Evolutionary conservation across 345 rosid species (phyloP).

Genomic region (Arabis hirsuta): DNA sequence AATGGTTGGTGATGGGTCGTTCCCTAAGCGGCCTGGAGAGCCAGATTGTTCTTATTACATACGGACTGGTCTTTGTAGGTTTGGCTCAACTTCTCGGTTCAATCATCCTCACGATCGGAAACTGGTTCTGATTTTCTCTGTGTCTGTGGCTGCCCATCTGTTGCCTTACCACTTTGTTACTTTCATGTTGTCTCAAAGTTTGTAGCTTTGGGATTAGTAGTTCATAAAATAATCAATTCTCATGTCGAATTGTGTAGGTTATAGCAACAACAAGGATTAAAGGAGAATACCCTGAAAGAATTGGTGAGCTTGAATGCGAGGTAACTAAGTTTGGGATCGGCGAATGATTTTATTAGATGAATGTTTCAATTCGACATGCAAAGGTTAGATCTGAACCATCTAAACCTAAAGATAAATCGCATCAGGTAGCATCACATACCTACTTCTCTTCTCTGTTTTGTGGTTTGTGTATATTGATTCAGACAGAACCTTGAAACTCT

Average conservation of each 20-base stretch:
- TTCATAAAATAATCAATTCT: not conserved
- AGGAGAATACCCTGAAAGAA: slow-evolving; percentile 87
- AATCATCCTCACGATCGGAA: slow-evolving; percentile 70
- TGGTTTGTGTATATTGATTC: too few relatives aligned
- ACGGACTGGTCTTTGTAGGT: slow-evolving; percentile 94
- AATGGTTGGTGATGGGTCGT: too few relatives aligned
- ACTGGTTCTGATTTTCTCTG: slow-evolving; percentile 54
- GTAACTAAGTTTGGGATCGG: slow-evolving; percentile 31
- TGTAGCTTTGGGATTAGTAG: not conserved
- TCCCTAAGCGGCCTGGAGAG: too few relatives aligned
- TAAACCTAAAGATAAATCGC: too few relatives aligned
- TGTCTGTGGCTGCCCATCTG: not conserved
- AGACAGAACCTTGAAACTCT: too few relatives aligned
- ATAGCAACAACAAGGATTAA: slow-evolving; percentile 77
- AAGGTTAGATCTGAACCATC: too few relatives aligned
- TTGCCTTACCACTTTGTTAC: not conserved
- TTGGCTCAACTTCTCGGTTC: slow-evolving; percentile 50
- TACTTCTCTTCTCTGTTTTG: too few relatives aligned
- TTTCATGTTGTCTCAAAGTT: not conserved
- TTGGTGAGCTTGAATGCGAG: slow-evolving; percentile 92
- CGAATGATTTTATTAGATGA: too few relatives aligned
- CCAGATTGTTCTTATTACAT: too few relatives aligned
- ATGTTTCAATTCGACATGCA: too few relatives aligned
- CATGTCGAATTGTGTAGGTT: slow-evolving; percentile 54
- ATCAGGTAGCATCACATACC: too few relatives aligned